Evolutionary conservation across 2,329 filamentous ascomycete genomes (phyloP), one percentile per base, ranked within the genome.

Genomic region (Davidsoniella virescens): DNA sequence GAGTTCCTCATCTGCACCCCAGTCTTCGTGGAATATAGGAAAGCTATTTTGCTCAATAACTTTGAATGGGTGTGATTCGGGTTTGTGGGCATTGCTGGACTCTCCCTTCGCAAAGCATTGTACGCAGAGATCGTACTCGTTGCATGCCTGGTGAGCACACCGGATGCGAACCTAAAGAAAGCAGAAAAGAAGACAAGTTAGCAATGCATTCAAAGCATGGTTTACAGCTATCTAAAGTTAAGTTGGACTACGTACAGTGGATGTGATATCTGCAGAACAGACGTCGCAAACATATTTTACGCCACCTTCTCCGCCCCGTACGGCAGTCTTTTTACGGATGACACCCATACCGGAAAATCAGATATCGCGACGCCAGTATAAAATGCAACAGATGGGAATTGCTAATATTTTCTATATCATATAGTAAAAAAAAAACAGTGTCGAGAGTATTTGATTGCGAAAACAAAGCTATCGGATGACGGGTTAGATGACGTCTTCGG

Each of bases 11-110:
- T 98, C 92, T 20, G 92, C 92, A 48, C 92, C 92, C 92, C 92
- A 98, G 61, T 94, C 88, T 52, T 78, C 76, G 57, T 88, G 82
- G 60, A 94, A 98, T 52, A 98, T 96, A 1, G 92, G 92, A 46
- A 98, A 94, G 0, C 90, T 95, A 62, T 98, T 94, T 60, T 96
- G 92, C 64, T 98, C 92, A 56, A 98, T 95, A 33, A 98, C 92
- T 55, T 86, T 83, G 64, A 82, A 98, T 12, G 86, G 72, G 65
- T 98, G 92, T 10, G 84, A 84, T 4, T 80, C 75, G 6, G 92
- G 90, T 57, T 93, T 81, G 64, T 98, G 92, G 51, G 84, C 80
- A 58, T 86, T 84, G 55, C 85, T 86, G 43, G 76, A 72, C 59
- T 86, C 78, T 55, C 87, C 90, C 56, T 83, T 80, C 33, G 86